Percentiles rank a stretch among this genome's conserved stretches.
phyloP scores from a whole-genome alignment of 345 rosid genomes.

The Ceriops tagal region DNA sequence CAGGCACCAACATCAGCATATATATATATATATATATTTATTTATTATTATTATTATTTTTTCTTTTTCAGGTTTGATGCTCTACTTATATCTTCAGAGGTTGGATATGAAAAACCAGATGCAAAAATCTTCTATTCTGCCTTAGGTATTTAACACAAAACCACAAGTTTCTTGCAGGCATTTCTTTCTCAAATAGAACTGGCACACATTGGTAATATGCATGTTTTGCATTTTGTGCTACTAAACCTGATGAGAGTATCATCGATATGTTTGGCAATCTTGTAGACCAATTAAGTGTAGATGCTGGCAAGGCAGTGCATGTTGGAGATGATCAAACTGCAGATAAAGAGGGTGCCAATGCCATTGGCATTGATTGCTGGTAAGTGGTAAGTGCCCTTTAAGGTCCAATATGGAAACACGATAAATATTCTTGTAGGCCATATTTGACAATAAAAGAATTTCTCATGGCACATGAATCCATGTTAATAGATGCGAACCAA shows the following conservation, averaged over 20 bases:
- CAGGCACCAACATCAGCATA: not conserved
- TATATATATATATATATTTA: not conserved
- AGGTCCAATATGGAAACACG: not conserved
- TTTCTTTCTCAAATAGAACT: not conserved
- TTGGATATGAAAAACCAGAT: conserved; percentile 82
- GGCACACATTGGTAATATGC: not conserved
- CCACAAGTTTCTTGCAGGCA: not conserved
- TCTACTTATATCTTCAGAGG: conserved; percentile 76
- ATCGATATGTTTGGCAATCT: not conserved
- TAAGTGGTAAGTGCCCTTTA: conserved; percentile 49
- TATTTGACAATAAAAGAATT: not conserved
- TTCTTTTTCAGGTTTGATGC: conserved; percentile 64
- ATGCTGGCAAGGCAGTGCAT: conserved; percentile 60
- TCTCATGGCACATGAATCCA: too few species aligned
- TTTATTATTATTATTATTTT: not conserved
- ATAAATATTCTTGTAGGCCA: not conserved
- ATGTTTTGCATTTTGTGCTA: not conserved
- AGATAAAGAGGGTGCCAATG: conserved; percentile 72
- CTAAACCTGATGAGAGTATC: not conserved
- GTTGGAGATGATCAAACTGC: conserved; percentile 76
- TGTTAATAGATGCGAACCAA: not conserved
- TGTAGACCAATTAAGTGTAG: conserved; percentile 53
- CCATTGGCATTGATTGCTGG: conserved; percentile 79
- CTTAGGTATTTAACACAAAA: conserved; percentile 44
- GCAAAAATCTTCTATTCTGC: conserved; percentile 65